Percentiles rank a stretch among this genome's conserved stretches.
These are phyloP conservation scores for Agaricus blazei DNA, from an alignment of 768 basidiomycete species.

Conservation along the genomic window DNA sequence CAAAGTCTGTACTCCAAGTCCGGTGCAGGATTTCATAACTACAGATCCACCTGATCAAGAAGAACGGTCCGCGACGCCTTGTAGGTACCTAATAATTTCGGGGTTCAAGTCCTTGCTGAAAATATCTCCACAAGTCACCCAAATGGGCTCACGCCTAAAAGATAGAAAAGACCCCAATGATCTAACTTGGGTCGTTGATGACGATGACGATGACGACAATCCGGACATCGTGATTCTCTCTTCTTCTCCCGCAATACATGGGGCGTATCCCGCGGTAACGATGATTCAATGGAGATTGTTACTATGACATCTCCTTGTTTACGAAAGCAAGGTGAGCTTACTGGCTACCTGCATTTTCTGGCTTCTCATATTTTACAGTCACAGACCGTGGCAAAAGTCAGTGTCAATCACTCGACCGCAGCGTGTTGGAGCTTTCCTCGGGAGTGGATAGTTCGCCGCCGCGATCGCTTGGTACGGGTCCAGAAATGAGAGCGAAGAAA, in stretches of 20 bases:
- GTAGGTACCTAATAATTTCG: background rate
- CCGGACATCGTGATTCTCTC: conserved; percentile 47
- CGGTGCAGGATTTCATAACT: background rate
- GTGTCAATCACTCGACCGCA: background rate
- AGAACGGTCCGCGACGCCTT: background rate
- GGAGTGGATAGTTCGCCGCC: background rate
- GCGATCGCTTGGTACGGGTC: conserved; percentile 6
- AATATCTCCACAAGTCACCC: background rate
- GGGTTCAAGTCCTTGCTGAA: background rate
- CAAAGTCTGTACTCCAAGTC: background rate
- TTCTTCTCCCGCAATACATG: conserved; percentile 37
- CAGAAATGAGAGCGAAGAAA: conserved; percentile 12
- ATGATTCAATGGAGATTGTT: conserved; percentile 24
- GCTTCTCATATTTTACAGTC: background rate
- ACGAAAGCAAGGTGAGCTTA: background rate
- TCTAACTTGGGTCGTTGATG: conserved; percentile 63
- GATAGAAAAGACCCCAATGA: conserved; percentile 23
- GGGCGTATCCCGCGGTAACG: background rate
- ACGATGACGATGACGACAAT: conserved; percentile 44
- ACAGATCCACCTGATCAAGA: background rate
- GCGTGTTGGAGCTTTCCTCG: conserved; percentile 1
- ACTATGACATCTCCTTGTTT: conserved; percentile 1
- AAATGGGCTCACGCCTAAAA: conserved; percentile 1
- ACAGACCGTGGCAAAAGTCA: background rate
- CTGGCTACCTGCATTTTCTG: background rate